Conservation (phyloP, 2,329 filamentous ascomycete genomes). For the Fusarium piperis region DNA sequence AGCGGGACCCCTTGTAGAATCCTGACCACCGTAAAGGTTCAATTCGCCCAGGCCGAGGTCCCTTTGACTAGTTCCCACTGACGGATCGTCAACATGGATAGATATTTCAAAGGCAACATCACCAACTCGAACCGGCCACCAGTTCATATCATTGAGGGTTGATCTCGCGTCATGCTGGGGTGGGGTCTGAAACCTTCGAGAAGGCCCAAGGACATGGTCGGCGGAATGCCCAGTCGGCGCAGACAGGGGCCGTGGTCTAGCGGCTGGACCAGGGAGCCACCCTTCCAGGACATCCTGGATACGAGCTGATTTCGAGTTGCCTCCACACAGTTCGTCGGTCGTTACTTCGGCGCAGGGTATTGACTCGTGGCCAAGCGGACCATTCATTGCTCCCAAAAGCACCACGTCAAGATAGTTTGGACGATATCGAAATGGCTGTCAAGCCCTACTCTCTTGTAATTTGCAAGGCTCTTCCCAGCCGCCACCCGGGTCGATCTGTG, state of each 20-base stretch:
- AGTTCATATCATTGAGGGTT: conserved; percentile 38
- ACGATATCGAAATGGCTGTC: conserved; percentile 22
- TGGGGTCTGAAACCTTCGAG: conserved; percentile 44
- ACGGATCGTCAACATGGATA: conserved; percentile 41
- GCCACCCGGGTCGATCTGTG: conserved; percentile 27
- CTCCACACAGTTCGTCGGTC: conserved; percentile 28
- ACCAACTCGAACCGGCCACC: conserved; percentile 30
- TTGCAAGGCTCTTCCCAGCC: conserved; percentile 22
- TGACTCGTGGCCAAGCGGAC: conserved; percentile 39
- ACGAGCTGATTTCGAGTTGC: conserved; percentile 39
- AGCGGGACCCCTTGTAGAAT: conserved; percentile 2
- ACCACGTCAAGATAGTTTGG: conserved; percentile 20
- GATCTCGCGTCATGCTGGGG: conserved; percentile 42
- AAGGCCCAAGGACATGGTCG: conserved; percentile 46
- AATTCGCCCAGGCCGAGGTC: conserved; percentile 27
- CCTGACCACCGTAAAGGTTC: neutral
- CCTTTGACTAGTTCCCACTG: conserved; percentile 16
- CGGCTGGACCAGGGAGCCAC: conserved; percentile 22
- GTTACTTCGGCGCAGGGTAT: conserved; percentile 33
- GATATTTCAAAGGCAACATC: conserved; percentile 24
- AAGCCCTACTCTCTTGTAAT: conserved; percentile 14
- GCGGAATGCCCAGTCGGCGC: conserved; percentile 38
- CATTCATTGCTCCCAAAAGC: conserved; percentile 21
- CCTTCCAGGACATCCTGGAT: conserved; percentile 23
- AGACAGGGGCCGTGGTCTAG: conserved; percentile 34